These are phyloP conservation scores for Euphrasia confusa DNA, from an alignment of 257 asterid genomes.

Conservation along the genomic window DNA sequence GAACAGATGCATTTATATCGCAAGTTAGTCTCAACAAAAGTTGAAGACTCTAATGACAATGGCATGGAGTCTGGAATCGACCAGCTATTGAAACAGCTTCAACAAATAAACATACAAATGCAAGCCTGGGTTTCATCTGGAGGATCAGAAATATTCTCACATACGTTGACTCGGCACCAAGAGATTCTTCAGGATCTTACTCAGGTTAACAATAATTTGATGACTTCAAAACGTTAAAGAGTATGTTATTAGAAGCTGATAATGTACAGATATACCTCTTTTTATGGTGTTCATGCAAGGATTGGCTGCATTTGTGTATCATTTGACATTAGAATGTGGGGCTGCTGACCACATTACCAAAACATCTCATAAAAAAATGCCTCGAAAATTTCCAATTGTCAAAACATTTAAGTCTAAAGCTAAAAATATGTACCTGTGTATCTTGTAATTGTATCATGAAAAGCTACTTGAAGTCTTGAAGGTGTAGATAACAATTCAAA, in stretches of 20 bases:
- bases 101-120: constrained; percentile 82
- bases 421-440: background rate
- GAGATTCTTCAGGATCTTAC: constrained; percentile 94
- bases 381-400: constrained; percentile 3
- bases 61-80: constrained; percentile 75
- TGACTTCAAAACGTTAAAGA: constrained; percentile 5
- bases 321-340: constrained; percentile 13
- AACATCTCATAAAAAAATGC: background rate
- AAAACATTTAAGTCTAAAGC: background rate
- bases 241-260: constrained; percentile 11
- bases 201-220: constrained; percentile 49
- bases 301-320: background rate
- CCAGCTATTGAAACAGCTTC: constrained; percentile 83
- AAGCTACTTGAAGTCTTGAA: constrained; percentile 10
- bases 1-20: constrained; percentile 95
- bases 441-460: constrained; percentile 16
- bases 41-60: constrained; percentile 50
- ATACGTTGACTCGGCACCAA: constrained; percentile 92
- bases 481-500: constrained; percentile 19
- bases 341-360: constrained; percentile 15
- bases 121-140: constrained; percentile 98
- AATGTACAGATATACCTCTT: background rate
- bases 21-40: constrained; percentile 61
- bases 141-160: constrained; percentile 93
- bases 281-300: background rate